Conservation (phyloP, 2,329 filamentous ascomycete species). For the Claviceps arundinis region DNA sequence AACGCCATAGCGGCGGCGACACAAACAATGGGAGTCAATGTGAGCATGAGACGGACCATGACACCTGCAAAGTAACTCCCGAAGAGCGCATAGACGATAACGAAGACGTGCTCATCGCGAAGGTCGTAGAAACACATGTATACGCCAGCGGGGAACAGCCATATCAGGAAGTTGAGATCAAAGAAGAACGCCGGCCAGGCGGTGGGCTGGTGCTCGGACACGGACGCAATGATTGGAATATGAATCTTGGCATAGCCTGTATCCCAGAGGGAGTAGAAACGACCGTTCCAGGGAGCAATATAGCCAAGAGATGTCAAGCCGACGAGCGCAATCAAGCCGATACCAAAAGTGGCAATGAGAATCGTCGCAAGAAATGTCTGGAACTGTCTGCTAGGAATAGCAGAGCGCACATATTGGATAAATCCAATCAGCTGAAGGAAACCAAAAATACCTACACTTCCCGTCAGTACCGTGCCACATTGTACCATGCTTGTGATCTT, state of each 20-base stretch:
- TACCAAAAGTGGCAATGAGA: slow-evolving; percentile 58
- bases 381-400: slow-evolving; percentile 86
- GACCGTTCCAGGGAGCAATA: slow-evolving; percentile 93
- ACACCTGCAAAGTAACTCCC: slow-evolving; percentile 97
- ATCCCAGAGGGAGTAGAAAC: slow-evolving; percentile 99
- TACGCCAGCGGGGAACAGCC: slow-evolving; percentile 96
- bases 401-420: slow-evolving; percentile 79
- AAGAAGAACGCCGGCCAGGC: slow-evolving; percentile 99
- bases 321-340: slow-evolving; percentile 64
- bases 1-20: slow-evolving; percentile 81
- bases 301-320: slow-evolving; percentile 80
- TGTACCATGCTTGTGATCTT: neutral
- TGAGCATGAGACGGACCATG: slow-evolving; percentile 98
- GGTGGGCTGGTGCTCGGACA: slow-evolving; percentile 97
- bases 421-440: slow-evolving; percentile 88
- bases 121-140: slow-evolving; percentile 96
- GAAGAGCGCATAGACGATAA: slow-evolving; percentile 93
- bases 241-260: slow-evolving; percentile 98
- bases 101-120: slow-evolving; percentile 91
- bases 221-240: slow-evolving; percentile 98
- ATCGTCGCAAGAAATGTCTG: slow-evolving; percentile 73
- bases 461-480: slow-evolving; percentile 10
- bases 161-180: slow-evolving; percentile 94
- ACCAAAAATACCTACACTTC: slow-evolving; percentile 67
- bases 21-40: slow-evolving; percentile 89